Percentiles rank a stretch among this genome's conserved stretches.
phyloP scores from a whole-genome alignment of 129 eudicot species.

The Gnaphalium uliginosum region DNA sequence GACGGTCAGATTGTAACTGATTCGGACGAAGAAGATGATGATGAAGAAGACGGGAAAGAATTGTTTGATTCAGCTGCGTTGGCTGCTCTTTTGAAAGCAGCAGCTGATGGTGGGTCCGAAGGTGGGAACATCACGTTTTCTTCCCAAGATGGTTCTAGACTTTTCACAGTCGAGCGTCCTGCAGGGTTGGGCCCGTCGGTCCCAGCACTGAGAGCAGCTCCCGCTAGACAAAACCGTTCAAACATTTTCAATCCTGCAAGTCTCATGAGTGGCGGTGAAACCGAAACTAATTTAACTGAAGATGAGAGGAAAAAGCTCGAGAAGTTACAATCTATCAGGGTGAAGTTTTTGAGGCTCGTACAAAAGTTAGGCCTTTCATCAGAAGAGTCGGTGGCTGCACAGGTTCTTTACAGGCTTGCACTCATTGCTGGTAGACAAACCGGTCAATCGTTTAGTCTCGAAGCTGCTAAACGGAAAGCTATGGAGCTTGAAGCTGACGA shows the following conservation, averaged over 20 bases:
- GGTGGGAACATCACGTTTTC: slow-evolving; percentile 64
- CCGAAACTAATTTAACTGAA: slow-evolving; percentile 65
- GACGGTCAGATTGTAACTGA: slow-evolving; percentile 93
- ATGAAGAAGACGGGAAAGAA: slow-evolving; percentile 79
- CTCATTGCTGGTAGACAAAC: slow-evolving; percentile 80
- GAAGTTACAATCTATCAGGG: slow-evolving; percentile 70
- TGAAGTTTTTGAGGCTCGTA: slow-evolving; percentile 80
- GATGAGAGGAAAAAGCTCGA: slow-evolving; percentile 89
- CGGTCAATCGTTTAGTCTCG: slow-evolving; percentile 59
- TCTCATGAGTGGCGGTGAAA: slow-evolving; percentile 42
- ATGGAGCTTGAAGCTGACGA: slow-evolving; percentile 69
- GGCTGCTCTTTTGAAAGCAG: slow-evolving; percentile 93
- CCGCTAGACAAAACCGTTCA: slow-evolving; percentile 48
- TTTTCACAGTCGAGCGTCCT: slow-evolving; percentile 90
- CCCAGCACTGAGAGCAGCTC: slow-evolving; percentile 63
- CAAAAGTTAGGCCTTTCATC: slow-evolving; percentile 75
- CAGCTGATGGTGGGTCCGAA: slow-evolving; percentile 75
- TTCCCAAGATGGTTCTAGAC: slow-evolving; percentile 83
- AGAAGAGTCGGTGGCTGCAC: slow-evolving; percentile 78
- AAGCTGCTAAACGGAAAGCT: slow-evolving; percentile 71
- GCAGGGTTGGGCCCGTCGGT: slow-evolving; percentile 85
- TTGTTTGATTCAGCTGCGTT: slow-evolving; percentile 89
- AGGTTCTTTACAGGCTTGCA: slow-evolving; percentile 79
- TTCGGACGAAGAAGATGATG: slow-evolving; percentile 87
- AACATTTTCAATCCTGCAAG: slow-evolving; percentile 42